Base-by-base conservation (phyloP, 371 early-diverging fungal genomes). In the Zychaea mexicana region DNA sequence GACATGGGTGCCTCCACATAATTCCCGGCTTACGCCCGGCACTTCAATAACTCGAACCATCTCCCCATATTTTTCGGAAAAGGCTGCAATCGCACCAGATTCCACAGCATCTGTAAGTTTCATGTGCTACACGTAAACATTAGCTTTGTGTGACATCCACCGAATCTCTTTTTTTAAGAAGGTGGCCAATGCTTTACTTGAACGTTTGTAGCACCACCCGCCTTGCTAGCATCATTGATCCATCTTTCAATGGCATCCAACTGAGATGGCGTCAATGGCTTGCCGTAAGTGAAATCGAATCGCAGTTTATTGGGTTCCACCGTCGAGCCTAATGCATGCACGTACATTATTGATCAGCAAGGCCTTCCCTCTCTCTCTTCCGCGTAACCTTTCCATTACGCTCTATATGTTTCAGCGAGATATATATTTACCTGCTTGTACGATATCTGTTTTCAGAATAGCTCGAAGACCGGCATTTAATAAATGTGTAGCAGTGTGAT, bases 1-100 rank as follows among this genome's bases (percentile, higher is more conserved):
- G 28, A 91, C 85, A 71, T 93, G 93, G 0, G 93, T 93, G 26
- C 93, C 93, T 62, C 89, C 87, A 66, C 93, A 93, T 17, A 91
- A 66, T 60, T 93, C 93, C 69, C 76, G 81, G 10, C 90, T 90
- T 9, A 88, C 69, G 13, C 80, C 81, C 5, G 87, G 82, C 2
- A 87, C 79, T 58, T 84, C 80, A 54, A 88, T 74, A 2, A 87
- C 83, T 24, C 91, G 86, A 6, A 92, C 92, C 9, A 72, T 66
- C 0, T 87, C 86, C 8, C 78, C 76, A 64, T 92, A 91, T 55
- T 88, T 90, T 69, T 92, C 92, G 9, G 87, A 78, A 64, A 90
- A 89, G 2, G 85, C 74, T 2, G 90, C 90, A 42, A 88, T 71
- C 21, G 92, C 91, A 2, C 91, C 91, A 49, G 69, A 68, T 6